A percentile compares a stretch with the other conserved stretches of the same genome.
Conservation (phyloP, 306 rosid genomes). For the Fagus crenata region DNA sequence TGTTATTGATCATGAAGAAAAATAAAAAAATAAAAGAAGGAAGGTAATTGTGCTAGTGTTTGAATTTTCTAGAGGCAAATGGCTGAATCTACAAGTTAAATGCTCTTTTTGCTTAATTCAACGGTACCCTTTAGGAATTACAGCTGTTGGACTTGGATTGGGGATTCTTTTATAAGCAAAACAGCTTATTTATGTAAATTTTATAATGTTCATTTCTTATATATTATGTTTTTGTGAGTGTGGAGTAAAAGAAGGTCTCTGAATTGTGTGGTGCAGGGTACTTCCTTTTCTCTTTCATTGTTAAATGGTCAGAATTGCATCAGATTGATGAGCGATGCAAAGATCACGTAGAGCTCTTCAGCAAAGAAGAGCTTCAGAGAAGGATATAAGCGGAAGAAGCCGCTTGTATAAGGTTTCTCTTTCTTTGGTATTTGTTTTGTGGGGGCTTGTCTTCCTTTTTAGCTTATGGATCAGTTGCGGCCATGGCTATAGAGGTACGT, state of each 20-base stretch:
- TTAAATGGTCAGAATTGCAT: slow-evolving; percentile 26
- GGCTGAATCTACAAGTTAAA: slow-evolving; percentile 13
- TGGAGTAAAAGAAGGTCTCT: slow-evolving; percentile 26
- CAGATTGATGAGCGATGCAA: slow-evolving; percentile 82
- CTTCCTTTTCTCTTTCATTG: slow-evolving; percentile 15
- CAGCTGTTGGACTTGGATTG: slow-evolving; percentile 4
- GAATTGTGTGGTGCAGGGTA: slow-evolving; percentile 39
- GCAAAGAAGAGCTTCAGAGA: slow-evolving; percentile 60
- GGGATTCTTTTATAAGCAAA: background rate
- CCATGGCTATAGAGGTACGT: slow-evolving; percentile 61
- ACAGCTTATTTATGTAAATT: background rate
- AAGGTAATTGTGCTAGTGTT: background rate
- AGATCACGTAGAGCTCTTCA: slow-evolving; percentile 76
- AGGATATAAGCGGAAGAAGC: slow-evolving; percentile 45
- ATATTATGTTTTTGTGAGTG: background rate
- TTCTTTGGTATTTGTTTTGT: slow-evolving; percentile 62
- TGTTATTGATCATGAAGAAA: background rate
- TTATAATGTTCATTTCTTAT: background rate
- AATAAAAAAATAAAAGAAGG: background rate
- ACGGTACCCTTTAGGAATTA: background rate
- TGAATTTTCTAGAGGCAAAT: background rate
- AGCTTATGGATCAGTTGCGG: slow-evolving; percentile 76
- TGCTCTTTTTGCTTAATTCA: slow-evolving; percentile 2
- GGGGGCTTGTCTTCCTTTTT: slow-evolving; percentile 70
- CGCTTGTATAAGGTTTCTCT: slow-evolving; percentile 66